Base-by-base conservation (phyloP, 2,329 filamentous ascomycete genomes). In the Paecilomyces formosus region DNA sequence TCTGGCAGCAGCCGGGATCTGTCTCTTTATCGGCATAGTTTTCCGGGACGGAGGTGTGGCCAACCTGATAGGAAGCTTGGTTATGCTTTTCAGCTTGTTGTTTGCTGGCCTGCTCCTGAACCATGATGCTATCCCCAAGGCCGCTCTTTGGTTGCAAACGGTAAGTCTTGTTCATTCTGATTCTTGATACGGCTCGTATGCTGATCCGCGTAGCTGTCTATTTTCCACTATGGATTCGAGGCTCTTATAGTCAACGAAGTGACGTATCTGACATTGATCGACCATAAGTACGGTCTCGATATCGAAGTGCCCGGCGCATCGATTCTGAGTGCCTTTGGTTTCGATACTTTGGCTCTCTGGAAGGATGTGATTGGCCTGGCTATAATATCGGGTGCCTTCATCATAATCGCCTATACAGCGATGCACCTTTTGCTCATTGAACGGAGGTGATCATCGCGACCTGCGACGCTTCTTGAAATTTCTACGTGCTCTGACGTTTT, bases 171-270 rank as follows among this genome's bases (percentile, higher is more conserved):
- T 11, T 35, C 11, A 30, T 26, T 39, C 18, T 33, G 33, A 54
- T 3, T n/a, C 51, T 30, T 22, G 9, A 28, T 15, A 18, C 33
- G 26, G 57, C 22, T 33, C 51, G 26, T 5, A 7, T 8, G 13
- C 13, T 21, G 7, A 56, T 30, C 33, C 59, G 15, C 30, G 28
- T 65, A 88, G 76, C 78, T 99, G 8, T 97, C 92, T 1, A 99
- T 99, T 62, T 99, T 99, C 82, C 94, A 99, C 72, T 99, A 96
- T 70, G 93, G 88, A 4, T 97, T 97, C 67, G 94, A 99, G 79
- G 89, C 90, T 1, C 83, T 99, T 13, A 96, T 97, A 62, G 94
- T 99, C 66, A 99, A 97, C 70, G 94, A 99, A 77, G 95, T 97
- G 53, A 87, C 91, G 26, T 90, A 91, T 67, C 80, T 99, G 51